Base-by-base conservation (phyloP, 2,329 filamentous ascomycete genomes). In the Penicillium sp. region DNA sequence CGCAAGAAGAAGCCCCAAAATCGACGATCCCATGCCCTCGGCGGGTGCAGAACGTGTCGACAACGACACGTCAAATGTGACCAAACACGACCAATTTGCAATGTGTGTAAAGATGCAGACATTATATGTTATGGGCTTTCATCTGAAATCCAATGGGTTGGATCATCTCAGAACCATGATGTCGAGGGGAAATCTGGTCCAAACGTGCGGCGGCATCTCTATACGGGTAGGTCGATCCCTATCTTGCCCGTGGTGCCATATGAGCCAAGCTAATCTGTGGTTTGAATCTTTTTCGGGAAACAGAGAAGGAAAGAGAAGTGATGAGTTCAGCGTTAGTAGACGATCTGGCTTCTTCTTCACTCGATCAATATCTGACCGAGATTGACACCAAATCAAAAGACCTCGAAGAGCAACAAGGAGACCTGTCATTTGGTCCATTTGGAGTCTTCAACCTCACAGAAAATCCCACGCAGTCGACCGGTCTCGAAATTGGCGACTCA, bases 31-130 rank as follows among this genome's bases (percentile, higher is more conserved):
- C 34, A 36, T 36, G 34, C 13, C n/a, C 50, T 53, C 13, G 50
- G 50, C 8, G 50, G 38, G 3, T 53, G 50, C 39, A 42, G 27
- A 29, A 53, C 50, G 18, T 53, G 50, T 27, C 16, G 45, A 29
- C 44, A 45, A 22, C 50, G 50, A 44, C 50, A 53, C 29, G 45
- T 53, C 24, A 53, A 48, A 44, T 53, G 50, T 14, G 50, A 53
- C 40, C 44, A 53, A 32, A 34, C 36, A 14, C 45, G 44, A 13
- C 50, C 50, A 8, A 16, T 45, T 13, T 53, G 50, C 31, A 16
- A 44, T 27, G 42, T 38, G 36, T 53, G 50, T 39, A 18, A 18
- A 6, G 14, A 10, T 10, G 22, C 27, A 8, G 50, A 40, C 11
- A 29, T 48, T 16, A 27, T n/a, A 11, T 53, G 50, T 9, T 31